These are phyloP conservation scores for Fusarium scirpi DNA, from an alignment of 2,329 filamentous ascomycete genomes.

Conservation along the genomic window DNA sequence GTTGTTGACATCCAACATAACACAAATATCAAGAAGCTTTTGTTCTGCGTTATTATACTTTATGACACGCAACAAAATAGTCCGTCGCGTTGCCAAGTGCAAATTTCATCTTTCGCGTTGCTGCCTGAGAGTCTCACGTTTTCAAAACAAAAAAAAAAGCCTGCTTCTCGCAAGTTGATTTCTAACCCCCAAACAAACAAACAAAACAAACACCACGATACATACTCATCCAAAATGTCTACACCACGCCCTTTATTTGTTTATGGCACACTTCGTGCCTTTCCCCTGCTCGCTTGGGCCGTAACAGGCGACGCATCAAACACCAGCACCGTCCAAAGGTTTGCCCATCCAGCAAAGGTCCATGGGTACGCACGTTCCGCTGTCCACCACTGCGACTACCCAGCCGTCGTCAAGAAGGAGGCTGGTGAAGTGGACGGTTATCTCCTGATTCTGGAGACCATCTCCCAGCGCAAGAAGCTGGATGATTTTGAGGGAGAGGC, in stretches of 20 bases:
- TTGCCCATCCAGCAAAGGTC: constrained; percentile 29
- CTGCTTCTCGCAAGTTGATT: no score
- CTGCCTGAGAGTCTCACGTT: no score
- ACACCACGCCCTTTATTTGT: not conserved
- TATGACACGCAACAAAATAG: not conserved
- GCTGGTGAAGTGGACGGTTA: constrained; percentile 40
- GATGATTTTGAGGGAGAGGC: constrained; percentile 51
- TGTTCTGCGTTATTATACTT: accelerated
- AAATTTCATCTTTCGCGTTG: no score
- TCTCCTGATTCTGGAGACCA: constrained; percentile 38
- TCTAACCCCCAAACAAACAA: no score
- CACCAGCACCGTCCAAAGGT: not conserved
- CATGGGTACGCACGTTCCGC: constrained; percentile 20
- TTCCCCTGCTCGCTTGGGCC: constrained; percentile 40
- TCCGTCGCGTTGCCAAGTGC: no score
- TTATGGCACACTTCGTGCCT: not conserved
- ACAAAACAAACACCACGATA: no score
- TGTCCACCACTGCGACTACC: constrained; percentile 44
- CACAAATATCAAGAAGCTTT: not conserved
- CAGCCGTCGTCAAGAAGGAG: constrained; percentile 20
- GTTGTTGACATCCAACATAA: no score
- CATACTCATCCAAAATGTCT: not conserved
- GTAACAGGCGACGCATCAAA: constrained; percentile 47
- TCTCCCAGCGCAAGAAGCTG: constrained; percentile 49
- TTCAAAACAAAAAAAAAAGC: no score